A percentile compares a stretch with the other conserved stretches of the same genome.
phyloP scores from a whole-genome alignment of 331 rosid genomes.

The Saraca asoca region DNA sequence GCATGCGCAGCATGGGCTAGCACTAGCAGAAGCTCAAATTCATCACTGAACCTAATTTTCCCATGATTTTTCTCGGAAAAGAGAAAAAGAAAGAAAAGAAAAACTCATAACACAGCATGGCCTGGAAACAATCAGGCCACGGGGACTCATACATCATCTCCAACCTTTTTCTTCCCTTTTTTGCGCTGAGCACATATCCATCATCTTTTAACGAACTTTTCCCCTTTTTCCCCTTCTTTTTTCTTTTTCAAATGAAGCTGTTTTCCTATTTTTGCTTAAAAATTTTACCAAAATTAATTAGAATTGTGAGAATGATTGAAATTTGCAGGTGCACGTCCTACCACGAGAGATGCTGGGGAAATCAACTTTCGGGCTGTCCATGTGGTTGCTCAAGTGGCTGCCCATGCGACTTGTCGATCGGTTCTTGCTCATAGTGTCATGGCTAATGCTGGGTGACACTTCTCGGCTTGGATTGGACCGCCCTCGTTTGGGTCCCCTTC shows the following conservation, averaged over 20 bases:
- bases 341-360: constrained; percentile 99
- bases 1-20: constrained; percentile 61
- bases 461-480: constrained; percentile 77
- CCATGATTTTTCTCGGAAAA: not conserved
- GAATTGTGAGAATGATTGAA: too few relatives aligned
- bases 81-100: not conserved
- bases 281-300: too few relatives aligned
- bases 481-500: constrained; percentile 83
- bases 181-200: not conserved
- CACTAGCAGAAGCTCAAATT: constrained; percentile 28
- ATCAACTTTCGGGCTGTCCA: constrained; percentile 98
- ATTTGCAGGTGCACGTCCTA: constrained; percentile 82
- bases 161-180: constrained; percentile 22
- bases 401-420: constrained; percentile 78
- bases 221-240: too few relatives aligned
- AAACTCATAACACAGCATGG: constrained; percentile 36
- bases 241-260: too few relatives aligned
- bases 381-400: constrained; percentile 96
- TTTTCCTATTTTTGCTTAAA: constrained; percentile 24
- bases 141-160: constrained; percentile 38
- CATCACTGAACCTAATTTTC: not conserved
- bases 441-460: constrained; percentile 87
- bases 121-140: constrained; percentile 27
- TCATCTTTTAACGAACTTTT: not conserved
- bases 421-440: constrained; percentile 63